Base-by-base conservation (phyloP, 2,329 filamentous ascomycete genomes). In the Colletotrichum ledebouriae region DNA sequence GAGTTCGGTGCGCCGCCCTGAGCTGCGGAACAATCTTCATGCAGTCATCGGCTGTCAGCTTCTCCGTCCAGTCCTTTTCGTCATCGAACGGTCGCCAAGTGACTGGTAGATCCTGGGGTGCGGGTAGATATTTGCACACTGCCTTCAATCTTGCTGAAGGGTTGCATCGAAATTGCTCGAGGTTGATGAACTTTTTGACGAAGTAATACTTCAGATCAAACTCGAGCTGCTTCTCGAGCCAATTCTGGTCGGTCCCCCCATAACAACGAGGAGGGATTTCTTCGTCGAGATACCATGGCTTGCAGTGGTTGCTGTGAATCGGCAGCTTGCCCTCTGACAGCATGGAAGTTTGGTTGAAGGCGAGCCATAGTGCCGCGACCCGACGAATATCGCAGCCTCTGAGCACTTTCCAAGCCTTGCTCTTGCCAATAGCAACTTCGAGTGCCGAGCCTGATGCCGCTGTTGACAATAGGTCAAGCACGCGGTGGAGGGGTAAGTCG, bases 401-500 rank as follows among this genome's bases (percentile, higher is more conserved):
- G 22, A 50, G 20, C 22, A 15, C 6, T 22, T 11, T n/a, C 47
- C 25, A 50, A 7, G 47, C 25, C 7, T 6, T 9, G 22, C 25
- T 50, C 29, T 3, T 25, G 9, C 47, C n/a, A 20, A 50, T 50
- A 13, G 47, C 47, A 9, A 13, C 22, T 13, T 50, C 25, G 13
- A 50, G 29, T 15, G 47, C 47, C 47, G 22, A 50, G 47, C 47
- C 47, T 22, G 25, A 33, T 50, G 6, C 33, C 9, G 58, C 34
- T 17, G 29, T 52, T 13, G 33, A 34, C 3, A 50, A 15, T 9
- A 60, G 25, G 46, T 60, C 58, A 34, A 60, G 58, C 9, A 60
- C 46, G 1, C 46, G 46, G 20, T 60, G 46, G 39, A 52, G 46
- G 34, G 58, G 58, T 34, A 60, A 5, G 20, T 41, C 58, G 58